Conservation (phyloP, 2,329 filamentous ascomycete genomes). For the Paradendryphiella salina region DNA sequence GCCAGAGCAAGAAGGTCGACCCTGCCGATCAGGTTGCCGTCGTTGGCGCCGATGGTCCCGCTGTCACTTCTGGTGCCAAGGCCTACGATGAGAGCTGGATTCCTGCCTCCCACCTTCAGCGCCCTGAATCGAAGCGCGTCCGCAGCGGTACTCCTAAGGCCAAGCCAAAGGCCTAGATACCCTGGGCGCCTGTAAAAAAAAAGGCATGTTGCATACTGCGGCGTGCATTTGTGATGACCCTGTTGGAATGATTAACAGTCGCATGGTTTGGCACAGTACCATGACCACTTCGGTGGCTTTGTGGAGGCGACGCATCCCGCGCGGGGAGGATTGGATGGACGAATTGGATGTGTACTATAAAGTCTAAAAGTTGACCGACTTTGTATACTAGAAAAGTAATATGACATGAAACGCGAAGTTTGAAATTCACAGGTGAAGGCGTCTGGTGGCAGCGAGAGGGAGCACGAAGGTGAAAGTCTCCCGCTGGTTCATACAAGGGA, state of each 20-base stretch:
- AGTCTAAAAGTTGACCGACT: slow-evolving; percentile 17
- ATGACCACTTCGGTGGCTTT: not conserved
- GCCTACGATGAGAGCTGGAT: slow-evolving; percentile 94
- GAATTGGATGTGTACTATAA: slow-evolving; percentile 20
- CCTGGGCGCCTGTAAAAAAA: not conserved
- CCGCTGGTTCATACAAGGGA: not conserved
- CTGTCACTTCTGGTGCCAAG: slow-evolving; percentile 70
- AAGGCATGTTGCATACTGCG: not conserved
- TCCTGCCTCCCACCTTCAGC: slow-evolving; percentile 83
- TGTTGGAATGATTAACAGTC: not conserved
- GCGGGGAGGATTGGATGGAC: slow-evolving; percentile 5
- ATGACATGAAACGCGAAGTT: slow-evolving; percentile 5
- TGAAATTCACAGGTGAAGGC: not conserved
- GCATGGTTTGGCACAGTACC: not conserved
- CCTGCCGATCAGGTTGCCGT: slow-evolving; percentile 61
- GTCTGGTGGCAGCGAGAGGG: not conserved
- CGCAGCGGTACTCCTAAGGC: slow-evolving; percentile 53
- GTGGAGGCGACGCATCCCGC: not conserved
- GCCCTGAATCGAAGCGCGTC: slow-evolving; percentile 70
- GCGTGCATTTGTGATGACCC: not conserved
- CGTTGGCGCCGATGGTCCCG: slow-evolving; percentile 71
- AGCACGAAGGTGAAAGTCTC: not conserved
- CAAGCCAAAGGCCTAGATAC: slow-evolving; percentile 40
- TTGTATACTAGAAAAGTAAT: slow-evolving; percentile 24
- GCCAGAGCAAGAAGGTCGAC: slow-evolving; percentile 69